Percentiles rank a stretch among this genome's conserved stretches.
Evolutionary conservation across 257 asterid genomes (phyloP).

Genomic region (Nicotiana undulata): DNA sequence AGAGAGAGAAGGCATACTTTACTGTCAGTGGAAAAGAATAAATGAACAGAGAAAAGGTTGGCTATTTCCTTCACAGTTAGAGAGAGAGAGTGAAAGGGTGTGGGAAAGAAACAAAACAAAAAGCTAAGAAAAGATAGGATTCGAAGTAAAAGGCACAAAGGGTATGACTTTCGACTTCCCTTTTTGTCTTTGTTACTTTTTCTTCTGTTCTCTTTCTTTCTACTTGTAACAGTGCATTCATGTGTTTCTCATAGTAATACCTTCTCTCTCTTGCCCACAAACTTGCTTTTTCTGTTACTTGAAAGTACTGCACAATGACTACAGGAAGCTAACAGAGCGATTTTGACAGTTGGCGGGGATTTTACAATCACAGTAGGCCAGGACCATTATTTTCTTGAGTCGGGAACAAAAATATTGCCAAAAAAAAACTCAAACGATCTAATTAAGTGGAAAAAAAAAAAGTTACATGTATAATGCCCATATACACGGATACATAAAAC

Average conservation of each 20-base stretch:
- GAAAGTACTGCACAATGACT: too few relatives aligned
- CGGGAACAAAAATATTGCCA: too few relatives aligned
- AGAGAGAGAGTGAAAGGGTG: neutral
- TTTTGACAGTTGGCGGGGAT: too few relatives aligned
- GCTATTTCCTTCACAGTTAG: neutral
- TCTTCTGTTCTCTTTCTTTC: neutral
- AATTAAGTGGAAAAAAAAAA: too few relatives aligned
- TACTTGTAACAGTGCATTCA: conserved; percentile 3
- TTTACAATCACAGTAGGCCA: too few relatives aligned
- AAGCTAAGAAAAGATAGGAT: conserved; percentile 1
- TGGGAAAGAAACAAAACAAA: neutral
- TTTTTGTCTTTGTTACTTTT: neutral
- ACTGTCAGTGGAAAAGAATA: neutral
- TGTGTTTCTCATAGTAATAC: neutral
- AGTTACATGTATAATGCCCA: too few relatives aligned
- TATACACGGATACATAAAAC: too few relatives aligned
- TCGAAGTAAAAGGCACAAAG: neutral
- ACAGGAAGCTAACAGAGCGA: too few relatives aligned
- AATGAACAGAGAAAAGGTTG: neutral
- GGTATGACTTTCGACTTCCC: neutral
- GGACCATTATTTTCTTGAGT: too few relatives aligned
- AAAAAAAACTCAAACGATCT: too few relatives aligned
- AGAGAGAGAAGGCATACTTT: neutral
- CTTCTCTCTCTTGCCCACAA: too few relatives aligned
- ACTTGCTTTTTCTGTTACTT: too few relatives aligned